These are phyloP conservation scores for Saccharomyces jurei DNA, from an alignment of 805 yeast species.

Conservation along the genomic window DNA sequence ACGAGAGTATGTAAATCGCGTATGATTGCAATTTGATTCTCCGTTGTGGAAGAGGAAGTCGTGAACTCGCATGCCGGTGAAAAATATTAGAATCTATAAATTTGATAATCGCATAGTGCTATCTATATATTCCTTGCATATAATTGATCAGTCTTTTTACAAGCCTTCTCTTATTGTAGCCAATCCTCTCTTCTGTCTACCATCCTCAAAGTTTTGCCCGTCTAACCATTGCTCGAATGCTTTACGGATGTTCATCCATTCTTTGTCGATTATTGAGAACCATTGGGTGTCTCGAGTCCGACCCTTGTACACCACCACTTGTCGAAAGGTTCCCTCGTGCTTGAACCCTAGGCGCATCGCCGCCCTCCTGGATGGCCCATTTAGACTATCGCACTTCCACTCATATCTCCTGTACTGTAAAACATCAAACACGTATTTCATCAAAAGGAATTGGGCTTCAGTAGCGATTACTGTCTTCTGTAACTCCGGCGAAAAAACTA, in stretches of 20 bases:
- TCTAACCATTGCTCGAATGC: constrained; percentile 24
- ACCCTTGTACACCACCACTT: constrained; percentile 23
- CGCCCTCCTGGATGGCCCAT: constrained; percentile 26
- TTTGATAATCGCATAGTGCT: neutral
- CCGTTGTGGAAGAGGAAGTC: neutral
- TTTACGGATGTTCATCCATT: constrained; percentile 21
- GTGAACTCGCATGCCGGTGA: neutral
- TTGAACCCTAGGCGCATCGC: constrained; percentile 29
- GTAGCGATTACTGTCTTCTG: constrained; percentile 25
- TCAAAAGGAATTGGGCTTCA: constrained; percentile 27
- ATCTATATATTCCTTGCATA: neutral
- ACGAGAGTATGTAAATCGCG: neutral
- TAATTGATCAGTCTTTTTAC: neutral
- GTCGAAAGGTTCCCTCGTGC: constrained; percentile 29
- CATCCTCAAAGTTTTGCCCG: neutral
- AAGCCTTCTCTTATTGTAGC: neutral
- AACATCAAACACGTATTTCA: constrained; percentile 23
- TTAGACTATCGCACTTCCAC: constrained; percentile 31
- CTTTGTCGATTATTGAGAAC: constrained; percentile 27
- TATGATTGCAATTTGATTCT: neutral
- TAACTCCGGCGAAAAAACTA: constrained; percentile 16
- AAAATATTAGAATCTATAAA: neutral
- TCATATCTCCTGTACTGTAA: constrained; percentile 28
- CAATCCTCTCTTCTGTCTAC: neutral
- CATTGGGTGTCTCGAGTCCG: constrained; percentile 29